These are phyloP conservation scores for Cladophialophora yegresii DNA, from an alignment of 2,329 filamentous ascomycete species.

Conservation along the genomic window DNA sequence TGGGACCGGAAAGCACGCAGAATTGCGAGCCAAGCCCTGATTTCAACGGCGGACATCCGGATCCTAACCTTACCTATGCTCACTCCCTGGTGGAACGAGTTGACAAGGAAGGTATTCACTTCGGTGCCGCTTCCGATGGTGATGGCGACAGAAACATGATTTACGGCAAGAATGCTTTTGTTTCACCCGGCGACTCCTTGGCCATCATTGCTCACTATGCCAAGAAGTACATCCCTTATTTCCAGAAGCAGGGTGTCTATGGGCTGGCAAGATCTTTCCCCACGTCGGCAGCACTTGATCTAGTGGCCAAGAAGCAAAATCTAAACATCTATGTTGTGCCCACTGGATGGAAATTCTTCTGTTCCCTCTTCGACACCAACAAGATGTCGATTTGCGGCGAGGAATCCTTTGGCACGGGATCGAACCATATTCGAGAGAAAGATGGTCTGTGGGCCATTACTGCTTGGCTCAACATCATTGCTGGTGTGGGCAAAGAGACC, in stretches of 20 bases:
- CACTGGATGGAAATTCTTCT: constrained; percentile 99
- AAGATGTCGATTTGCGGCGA: constrained; percentile 98
- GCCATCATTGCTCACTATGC: constrained; percentile 98
- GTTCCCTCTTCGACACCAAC: constrained; percentile 87
- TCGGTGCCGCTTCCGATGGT: constrained; percentile 93
- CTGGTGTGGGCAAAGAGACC: constrained; percentile 82
- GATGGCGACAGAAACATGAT: constrained; percentile 99
- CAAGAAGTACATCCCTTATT: constrained; percentile 87
- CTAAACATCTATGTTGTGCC: constrained; percentile 94
- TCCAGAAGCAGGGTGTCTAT: constrained; percentile 95
- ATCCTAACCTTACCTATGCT: constrained; percentile 96
- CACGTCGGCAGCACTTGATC: constrained; percentile 90
- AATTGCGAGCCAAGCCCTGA: constrained; percentile 92
- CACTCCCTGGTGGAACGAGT: constrained; percentile 92
- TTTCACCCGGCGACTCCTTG: constrained; percentile 94
- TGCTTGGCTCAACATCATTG: constrained; percentile 98
- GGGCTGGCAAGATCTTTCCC: constrained; percentile 97
- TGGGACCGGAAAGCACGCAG: constrained; percentile 74
- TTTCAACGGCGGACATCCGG: constrained; percentile 95
- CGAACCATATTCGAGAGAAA: constrained; percentile 99
- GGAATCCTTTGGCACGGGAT: constrained; percentile 96
- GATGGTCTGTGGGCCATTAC: constrained; percentile 97
- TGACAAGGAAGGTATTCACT: constrained; percentile 87
- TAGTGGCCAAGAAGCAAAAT: constrained; percentile 92
- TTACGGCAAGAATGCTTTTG: constrained; percentile 93